A percentile compares a stretch with the other conserved stretches of the same genome.
Conservation (phyloP, 495 filamentous ascomycete species). For the Achaetomiella virescens region DNA sequence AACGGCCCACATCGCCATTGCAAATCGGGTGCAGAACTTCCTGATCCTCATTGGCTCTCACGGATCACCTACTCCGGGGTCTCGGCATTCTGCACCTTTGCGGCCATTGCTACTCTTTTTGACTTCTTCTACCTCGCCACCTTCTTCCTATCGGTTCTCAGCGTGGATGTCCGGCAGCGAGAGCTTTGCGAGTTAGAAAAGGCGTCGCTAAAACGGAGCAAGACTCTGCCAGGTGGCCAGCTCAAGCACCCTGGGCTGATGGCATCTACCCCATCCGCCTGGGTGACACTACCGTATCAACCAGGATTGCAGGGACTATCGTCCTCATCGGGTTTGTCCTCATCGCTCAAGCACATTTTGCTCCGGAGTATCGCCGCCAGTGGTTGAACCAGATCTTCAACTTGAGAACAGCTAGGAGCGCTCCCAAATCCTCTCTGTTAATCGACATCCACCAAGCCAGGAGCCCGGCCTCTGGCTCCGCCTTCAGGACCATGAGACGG, state of each 20-base stretch:
- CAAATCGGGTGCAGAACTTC: slow-evolving; percentile 54
- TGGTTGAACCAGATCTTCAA: slow-evolving; percentile 36
- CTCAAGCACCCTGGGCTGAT: slow-evolving; percentile 44
- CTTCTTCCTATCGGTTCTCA: slow-evolving; percentile 67
- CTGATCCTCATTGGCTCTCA: slow-evolving; percentile 51
- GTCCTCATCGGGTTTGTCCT: slow-evolving; percentile 57
- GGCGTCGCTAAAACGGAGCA: slow-evolving; percentile 32
- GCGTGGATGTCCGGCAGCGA: slow-evolving; percentile 63
- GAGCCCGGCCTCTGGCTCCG: slow-evolving; percentile 64
- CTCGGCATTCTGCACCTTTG: slow-evolving; percentile 62
- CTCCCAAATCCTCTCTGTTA: slow-evolving; percentile 36
- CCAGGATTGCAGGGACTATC: slow-evolving; percentile 54
- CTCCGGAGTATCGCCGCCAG: slow-evolving; percentile 44
- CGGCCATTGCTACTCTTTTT: slow-evolving; percentile 59
- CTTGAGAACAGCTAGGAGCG: slow-evolving; percentile 17
- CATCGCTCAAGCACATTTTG: slow-evolving; percentile 60
- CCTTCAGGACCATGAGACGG: slow-evolving; percentile 68
- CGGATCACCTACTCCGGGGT: slow-evolving; percentile 55
- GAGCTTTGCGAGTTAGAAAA: slow-evolving; percentile 53
- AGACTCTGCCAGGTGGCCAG: slow-evolving; percentile 10
- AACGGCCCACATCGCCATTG: slow-evolving; percentile 58
- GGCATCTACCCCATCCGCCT: slow-evolving; percentile 42
- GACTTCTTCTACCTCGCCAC: slow-evolving; percentile 66
- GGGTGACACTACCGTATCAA: slow-evolving; percentile 49
- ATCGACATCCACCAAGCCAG: slow-evolving; percentile 59